These are phyloP conservation scores for Pichia pseudocactophila DNA, from an alignment of 805 yeast genomes.

Conservation along the genomic window DNA sequence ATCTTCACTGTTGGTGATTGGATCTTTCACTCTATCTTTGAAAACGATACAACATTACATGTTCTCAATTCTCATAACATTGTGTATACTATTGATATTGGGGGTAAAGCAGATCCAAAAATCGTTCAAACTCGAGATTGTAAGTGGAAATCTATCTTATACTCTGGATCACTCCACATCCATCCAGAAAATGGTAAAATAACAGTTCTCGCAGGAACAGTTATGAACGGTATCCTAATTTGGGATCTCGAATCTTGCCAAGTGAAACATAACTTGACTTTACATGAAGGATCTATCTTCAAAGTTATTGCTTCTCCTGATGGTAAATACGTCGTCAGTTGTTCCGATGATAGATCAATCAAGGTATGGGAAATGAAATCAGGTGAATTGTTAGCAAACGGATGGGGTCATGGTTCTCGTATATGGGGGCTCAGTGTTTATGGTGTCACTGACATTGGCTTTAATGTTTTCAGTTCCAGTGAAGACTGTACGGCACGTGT, in stretches of 20 bases:
- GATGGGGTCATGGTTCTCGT: constrained; percentile 96
- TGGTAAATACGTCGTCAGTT: constrained; percentile 55
- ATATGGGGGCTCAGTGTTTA: constrained; percentile 76
- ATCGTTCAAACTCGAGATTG: constrained; percentile 33
- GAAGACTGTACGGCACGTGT: constrained; percentile 82
- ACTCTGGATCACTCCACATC: constrained; percentile 70
- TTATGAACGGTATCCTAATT: constrained; percentile 74
- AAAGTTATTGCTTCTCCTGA: constrained; percentile 55
- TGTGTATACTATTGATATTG: constrained; percentile 32
- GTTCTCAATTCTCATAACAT: constrained; percentile 76
- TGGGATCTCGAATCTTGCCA: constrained; percentile 50
- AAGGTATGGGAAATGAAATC: constrained; percentile 57
- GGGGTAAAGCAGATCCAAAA: constrained; percentile 7
- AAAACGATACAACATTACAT: constrained; percentile 31
- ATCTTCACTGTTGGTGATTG: constrained; percentile 66
- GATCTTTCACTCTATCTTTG: constrained; percentile 58
- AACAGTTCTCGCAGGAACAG: constrained; percentile 82
- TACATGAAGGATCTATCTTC: constrained; percentile 90
- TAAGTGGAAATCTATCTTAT: constrained; percentile 72
- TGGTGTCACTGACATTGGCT: constrained; percentile 16
- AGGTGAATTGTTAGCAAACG: constrained; percentile 59
- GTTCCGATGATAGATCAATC: constrained; percentile 92
- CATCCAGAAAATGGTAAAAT: constrained; percentile 30
- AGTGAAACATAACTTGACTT: constrained; percentile 47
- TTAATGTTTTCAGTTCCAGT: constrained; percentile 53